phyloP scores from a whole-genome alignment of 176 grass and related monocot species.

The Carex myosuroides region DNA sequence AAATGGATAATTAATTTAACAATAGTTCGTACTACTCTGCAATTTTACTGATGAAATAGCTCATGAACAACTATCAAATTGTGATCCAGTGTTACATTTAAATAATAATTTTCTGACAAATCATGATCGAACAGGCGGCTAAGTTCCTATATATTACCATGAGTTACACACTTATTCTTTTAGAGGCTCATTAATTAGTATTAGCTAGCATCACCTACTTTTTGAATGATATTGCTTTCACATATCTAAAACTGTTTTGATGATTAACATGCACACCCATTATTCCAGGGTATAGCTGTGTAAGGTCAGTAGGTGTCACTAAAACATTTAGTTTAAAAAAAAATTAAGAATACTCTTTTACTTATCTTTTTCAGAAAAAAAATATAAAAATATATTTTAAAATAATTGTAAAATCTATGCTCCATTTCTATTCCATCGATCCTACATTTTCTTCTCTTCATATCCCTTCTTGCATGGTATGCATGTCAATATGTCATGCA shows the following conservation, averaged over 20 bases:
- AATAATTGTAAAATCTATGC: too few relatives aligned
- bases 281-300: too few relatives aligned
- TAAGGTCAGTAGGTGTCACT: too few relatives aligned
- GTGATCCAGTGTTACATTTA: not conserved
- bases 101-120: not conserved
- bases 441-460: too few relatives aligned
- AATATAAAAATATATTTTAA: too few relatives aligned
- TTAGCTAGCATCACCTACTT: not conserved
- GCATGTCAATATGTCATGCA: not conserved
- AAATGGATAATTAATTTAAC: not conserved
- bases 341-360: too few relatives aligned
- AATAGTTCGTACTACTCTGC: not conserved
- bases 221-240: not conserved
- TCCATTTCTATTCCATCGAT: not conserved
- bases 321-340: too few relatives aligned
- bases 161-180: not conserved
- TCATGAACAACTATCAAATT: not conserved
- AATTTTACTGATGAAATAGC: not conserved
- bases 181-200: not conserved
- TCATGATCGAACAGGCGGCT: not conserved
- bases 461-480: not conserved
- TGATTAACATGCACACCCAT: too few relatives aligned
- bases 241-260: not conserved
- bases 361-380: too few relatives aligned
- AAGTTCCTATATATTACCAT: not conserved